A percentile compares a stretch with the other conserved stretches of the same genome.
These are phyloP conservation scores for Hypoxylon crocopeplum DNA, from an alignment of 495 filamentous ascomycete species.

Conservation along the genomic window DNA sequence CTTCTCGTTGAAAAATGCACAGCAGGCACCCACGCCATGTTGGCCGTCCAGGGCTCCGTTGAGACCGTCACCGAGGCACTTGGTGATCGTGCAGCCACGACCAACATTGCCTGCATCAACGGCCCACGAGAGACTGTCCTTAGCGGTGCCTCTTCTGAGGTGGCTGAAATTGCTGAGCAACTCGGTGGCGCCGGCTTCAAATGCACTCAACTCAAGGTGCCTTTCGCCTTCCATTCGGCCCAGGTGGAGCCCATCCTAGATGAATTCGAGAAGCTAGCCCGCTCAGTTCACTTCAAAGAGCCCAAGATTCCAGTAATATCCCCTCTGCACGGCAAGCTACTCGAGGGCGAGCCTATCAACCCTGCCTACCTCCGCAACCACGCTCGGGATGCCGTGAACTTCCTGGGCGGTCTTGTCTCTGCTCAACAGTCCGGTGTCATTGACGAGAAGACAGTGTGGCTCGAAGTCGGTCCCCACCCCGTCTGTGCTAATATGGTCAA, in stretches of 20 bases:
- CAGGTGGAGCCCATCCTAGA: constrained; percentile 81
- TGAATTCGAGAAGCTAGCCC: constrained; percentile 66
- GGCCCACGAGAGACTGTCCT: constrained; percentile 67
- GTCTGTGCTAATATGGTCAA: constrained; percentile 75
- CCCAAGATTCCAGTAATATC: constrained; percentile 76
- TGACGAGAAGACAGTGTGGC: constrained; percentile 62
- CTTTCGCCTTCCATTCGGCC: constrained; percentile 82
- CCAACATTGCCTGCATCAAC: constrained; percentile 68
- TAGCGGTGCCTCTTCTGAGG: constrained; percentile 58
- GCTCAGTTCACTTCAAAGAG: constrained; percentile 62
- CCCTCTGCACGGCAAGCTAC: constrained; percentile 66
- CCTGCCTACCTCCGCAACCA: constrained; percentile 69
- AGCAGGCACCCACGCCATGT: constrained; percentile 73
- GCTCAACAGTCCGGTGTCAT: constrained; percentile 58
- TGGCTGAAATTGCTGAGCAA: constrained; percentile 63
- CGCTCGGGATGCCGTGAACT: constrained; percentile 75
- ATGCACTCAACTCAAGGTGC: constrained; percentile 71
- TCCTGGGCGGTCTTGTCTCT: constrained; percentile 67
- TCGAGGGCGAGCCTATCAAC: constrained; percentile 63
- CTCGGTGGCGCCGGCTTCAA: constrained; percentile 67
- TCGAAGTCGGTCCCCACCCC: constrained; percentile 76
- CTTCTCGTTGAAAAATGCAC: constrained; percentile 77
- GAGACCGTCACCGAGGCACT: constrained; percentile 50
- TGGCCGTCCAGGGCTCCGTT: constrained; percentile 60
- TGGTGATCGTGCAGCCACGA: constrained; percentile 35